A percentile compares a stretch with the other conserved stretches of the same genome.
phyloP scores from a whole-genome alignment of 2,329 filamentous ascomycete genomes.

The Allantophomopsis lycopodina region DNA sequence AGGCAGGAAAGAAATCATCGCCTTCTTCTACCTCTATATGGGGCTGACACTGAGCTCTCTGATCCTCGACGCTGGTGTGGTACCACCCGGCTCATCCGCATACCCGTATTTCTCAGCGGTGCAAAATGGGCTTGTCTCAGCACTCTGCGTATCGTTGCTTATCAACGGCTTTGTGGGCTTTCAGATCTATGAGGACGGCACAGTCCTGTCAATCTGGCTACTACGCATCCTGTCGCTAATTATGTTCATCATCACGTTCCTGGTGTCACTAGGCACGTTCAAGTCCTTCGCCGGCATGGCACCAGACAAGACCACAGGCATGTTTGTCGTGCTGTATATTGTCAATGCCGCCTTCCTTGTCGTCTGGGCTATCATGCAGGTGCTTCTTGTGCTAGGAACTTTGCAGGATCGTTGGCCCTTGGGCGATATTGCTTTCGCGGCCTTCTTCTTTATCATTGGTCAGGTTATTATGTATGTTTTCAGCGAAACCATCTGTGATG shows the following conservation, averaged over 20 bases:
- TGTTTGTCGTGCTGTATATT: constrained; percentile 87
- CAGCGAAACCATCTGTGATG: constrained; percentile 70
- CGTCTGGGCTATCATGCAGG: constrained; percentile 77
- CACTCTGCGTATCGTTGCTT: constrained; percentile 75
- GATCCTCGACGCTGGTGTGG: constrained; percentile 82
- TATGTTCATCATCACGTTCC: constrained; percentile 78
- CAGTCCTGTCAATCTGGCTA: constrained; percentile 85
- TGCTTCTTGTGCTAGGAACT: constrained; percentile 78
- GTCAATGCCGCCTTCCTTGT: constrained; percentile 78
- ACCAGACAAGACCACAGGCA: constrained; percentile 72
- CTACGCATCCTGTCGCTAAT: constrained; percentile 63
- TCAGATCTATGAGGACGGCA: constrained; percentile 95
- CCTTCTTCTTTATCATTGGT: constrained; percentile 82
- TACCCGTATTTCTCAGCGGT: constrained; percentile 88
- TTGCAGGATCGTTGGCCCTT: constrained; percentile 92
- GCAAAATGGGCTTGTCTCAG: constrained; percentile 74
- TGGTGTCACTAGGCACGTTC: constrained; percentile 84
- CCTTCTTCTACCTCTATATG: constrained; percentile 97
- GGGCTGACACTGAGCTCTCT: constrained; percentile 79
- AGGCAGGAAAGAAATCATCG: constrained; percentile 58
- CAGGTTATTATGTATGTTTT: constrained; percentile 91
- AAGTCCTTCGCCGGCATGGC: constrained; percentile 78
- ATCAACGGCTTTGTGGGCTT: constrained; percentile 99
- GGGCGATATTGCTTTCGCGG: constrained; percentile 78
- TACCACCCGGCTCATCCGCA: constrained; percentile 64